phyloP scores from a whole-genome alignment of 2,329 filamentous ascomycete genomes.

The Escovopsis sp. region DNA sequence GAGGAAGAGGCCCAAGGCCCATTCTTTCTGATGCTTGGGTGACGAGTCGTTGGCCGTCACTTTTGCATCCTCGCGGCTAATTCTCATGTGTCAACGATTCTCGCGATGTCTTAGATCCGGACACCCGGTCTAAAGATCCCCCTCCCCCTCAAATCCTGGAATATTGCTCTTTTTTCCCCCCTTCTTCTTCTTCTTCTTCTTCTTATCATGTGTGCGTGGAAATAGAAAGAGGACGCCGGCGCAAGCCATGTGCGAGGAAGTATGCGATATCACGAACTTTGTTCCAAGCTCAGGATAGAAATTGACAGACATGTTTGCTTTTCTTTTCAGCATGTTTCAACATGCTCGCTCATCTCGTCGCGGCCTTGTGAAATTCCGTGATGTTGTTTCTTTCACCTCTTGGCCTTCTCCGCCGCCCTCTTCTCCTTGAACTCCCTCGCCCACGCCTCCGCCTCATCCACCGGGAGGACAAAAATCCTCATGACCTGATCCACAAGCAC shows the following conservation, averaged over 20 bases:
- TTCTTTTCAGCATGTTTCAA: neutral
- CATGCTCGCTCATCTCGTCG: no score
- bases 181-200: neutral
- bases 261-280: no score
- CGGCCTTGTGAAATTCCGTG: neutral
- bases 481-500: slow-evolving; percentile 82
- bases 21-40: neutral
- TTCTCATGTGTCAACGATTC: no score
- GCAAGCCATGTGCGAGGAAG: no score
- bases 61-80: no score
- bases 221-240: neutral
- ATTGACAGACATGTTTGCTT: neutral
- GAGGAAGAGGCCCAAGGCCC: slow-evolving; percentile 4
- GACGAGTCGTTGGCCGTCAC: no score
- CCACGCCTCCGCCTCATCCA: slow-evolving; percentile 54
- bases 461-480: slow-evolving; percentile 69
- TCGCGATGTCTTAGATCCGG: no score
- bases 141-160: neutral
- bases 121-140: no score
- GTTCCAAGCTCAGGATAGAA: no score
- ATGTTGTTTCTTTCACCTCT: slow-evolving; percentile 2
- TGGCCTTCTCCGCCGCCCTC: slow-evolving; percentile 36
- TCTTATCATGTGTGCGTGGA: neutral
- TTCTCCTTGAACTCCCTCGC: slow-evolving; percentile 72
- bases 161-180: neutral